Conservation (phyloP, 371 early-diverging fungal species). For the Quaeritorhiza haematococci region DNA sequence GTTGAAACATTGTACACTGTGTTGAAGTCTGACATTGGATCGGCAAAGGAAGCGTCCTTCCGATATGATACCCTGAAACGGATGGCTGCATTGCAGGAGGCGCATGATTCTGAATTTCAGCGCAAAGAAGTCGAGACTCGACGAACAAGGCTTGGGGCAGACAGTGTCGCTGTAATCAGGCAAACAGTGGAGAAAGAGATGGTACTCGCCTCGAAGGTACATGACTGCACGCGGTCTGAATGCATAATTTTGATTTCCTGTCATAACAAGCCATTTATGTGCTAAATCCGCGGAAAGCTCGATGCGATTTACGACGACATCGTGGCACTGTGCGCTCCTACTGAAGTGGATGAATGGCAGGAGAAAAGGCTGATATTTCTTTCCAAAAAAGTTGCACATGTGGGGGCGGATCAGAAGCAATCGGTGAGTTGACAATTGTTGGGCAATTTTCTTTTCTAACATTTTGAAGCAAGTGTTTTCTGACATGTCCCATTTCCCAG, state of each 20-base stretch:
- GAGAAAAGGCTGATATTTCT: no score
- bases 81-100: constrained; percentile 53
- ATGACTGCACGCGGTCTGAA: no score
- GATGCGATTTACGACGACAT: background rate
- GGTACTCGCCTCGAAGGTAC: constrained; percentile 4
- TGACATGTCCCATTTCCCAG: no score
- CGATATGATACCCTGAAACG: constrained; percentile 41
- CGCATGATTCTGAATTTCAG: constrained; percentile 50
- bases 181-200: constrained; percentile 26
- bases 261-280: no score
- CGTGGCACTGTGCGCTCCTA: background rate
- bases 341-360: no score
- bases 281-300: background rate
- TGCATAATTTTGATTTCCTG: no score
- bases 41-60: constrained; percentile 37
- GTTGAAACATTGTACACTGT: background rate
- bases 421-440: no score
- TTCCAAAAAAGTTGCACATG: no score
- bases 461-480: no score
- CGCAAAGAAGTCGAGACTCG: constrained; percentile 62
- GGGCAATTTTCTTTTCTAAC: no score
- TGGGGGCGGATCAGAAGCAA: no score
- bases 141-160: constrained; percentile 65
- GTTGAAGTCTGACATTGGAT: constrained; percentile 1
- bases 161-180: constrained; percentile 42